Evolutionary conservation across 202 grass and related monocot genomes (phyloP).

Genomic region (Brachypodium distachyon): DNA sequence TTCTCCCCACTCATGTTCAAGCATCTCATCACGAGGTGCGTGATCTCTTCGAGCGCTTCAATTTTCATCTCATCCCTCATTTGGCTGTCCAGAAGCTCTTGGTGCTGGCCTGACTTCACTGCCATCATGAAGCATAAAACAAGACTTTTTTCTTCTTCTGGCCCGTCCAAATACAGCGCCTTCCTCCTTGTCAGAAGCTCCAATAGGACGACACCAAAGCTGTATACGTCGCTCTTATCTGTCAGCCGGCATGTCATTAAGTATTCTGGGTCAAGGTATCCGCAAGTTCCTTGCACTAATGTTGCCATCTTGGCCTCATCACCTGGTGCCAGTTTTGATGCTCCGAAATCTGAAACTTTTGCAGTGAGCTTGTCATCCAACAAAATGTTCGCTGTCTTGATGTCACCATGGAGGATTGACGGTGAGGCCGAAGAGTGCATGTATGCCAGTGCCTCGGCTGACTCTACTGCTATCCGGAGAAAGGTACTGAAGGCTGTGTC

Average conservation of each 20-base stretch:
- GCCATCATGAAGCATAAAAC: slow-evolving; percentile 48
- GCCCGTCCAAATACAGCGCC: slow-evolving; percentile 47
- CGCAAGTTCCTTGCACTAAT: slow-evolving; percentile 65
- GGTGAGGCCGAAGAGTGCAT: slow-evolving; percentile 78
- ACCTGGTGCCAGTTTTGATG: slow-evolving; percentile 47
- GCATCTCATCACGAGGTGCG: slow-evolving; percentile 41
- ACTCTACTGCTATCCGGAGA: slow-evolving; percentile 57
- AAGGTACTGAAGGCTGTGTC: neutral
- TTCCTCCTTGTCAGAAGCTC: slow-evolving; percentile 73
- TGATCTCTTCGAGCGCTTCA: slow-evolving; percentile 43
- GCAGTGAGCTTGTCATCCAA: slow-evolving; percentile 42
- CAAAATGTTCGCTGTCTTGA: slow-evolving; percentile 75
- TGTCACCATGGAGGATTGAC: slow-evolving; percentile 63
- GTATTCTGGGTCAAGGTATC: slow-evolving; percentile 77
- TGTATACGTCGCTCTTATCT: slow-evolving; percentile 78
- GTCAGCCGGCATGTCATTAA: slow-evolving; percentile 65
- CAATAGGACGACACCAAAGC: slow-evolving; percentile 55
- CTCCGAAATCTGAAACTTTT: slow-evolving; percentile 74
- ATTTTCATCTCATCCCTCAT: slow-evolving; percentile 32
- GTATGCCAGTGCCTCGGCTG: slow-evolving; percentile 59
- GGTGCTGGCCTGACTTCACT: slow-evolving; percentile 15
- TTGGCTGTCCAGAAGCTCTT: slow-evolving; percentile 45
- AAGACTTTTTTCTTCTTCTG: slow-evolving; percentile 51
- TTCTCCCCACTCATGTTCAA: slow-evolving; percentile 50
- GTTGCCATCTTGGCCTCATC: slow-evolving; percentile 65